Percentiles rank a stretch among this genome's conserved stretches.
phyloP scores from a whole-genome alignment of 306 rosid species.

The Prunus dulcis region DNA sequence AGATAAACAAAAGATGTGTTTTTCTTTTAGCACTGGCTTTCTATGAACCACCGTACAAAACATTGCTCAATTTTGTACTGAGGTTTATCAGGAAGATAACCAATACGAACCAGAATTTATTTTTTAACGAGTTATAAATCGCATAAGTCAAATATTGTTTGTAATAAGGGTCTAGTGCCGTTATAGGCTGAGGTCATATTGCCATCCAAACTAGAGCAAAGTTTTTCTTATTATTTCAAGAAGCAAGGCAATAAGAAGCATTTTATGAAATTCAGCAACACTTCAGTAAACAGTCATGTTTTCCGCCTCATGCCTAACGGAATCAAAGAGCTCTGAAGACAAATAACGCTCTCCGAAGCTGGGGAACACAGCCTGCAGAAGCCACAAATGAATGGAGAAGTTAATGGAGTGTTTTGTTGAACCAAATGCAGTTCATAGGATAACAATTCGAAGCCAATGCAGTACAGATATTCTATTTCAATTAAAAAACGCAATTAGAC shows the following conservation, averaged over 20 bases:
- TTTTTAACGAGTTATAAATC: too few species aligned
- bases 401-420: background rate
- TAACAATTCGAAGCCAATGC: background rate
- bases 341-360: slow-evolving; percentile 66
- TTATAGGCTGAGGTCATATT: too few species aligned
- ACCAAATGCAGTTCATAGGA: background rate
- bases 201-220: too few species aligned
- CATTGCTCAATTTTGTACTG: background rate
- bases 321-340: slow-evolving; percentile 53
- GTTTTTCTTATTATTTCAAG: background rate
- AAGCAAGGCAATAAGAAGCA: background rate
- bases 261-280: too few species aligned
- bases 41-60: too few species aligned
- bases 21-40: too few species aligned
- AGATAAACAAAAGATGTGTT: too few species aligned
- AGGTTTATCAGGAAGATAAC: background rate
- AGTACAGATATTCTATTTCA: background rate
- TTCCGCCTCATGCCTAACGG: slow-evolving; percentile 59
- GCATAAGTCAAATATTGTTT: too few species aligned
- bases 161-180: too few species aligned
- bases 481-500: slow-evolving; percentile 17
- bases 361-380: slow-evolving; percentile 52
- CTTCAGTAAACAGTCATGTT: slow-evolving; percentile 27
- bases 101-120: too few species aligned
- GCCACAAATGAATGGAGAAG: background rate